Conservation (phyloP, 2,329 filamentous ascomycete genomes). For the Neoscytalidium dimidiatum region DNA sequence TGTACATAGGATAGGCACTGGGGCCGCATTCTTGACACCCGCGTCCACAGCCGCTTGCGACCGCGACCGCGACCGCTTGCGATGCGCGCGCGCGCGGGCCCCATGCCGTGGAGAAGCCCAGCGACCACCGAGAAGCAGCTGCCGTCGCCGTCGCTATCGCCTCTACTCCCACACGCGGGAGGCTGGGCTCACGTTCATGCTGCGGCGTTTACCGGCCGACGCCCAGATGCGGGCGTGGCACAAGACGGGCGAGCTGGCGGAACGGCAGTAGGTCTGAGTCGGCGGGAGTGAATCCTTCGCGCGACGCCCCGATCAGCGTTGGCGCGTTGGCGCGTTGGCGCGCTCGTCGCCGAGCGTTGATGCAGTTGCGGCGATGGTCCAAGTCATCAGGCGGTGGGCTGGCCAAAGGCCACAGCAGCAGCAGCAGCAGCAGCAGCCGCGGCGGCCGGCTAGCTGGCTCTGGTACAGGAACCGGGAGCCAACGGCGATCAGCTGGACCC, state of each 20-base stretch:
- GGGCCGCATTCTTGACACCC: neutral
- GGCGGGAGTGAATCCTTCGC: constrained; percentile 4
- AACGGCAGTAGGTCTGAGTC: neutral
- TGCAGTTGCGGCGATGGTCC: too few species aligned
- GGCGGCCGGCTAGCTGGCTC: too few species aligned
- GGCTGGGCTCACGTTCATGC: neutral
- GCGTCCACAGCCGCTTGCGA: neutral
- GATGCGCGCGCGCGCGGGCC: neutral
- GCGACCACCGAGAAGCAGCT: neutral
- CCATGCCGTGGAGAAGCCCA: neutral
- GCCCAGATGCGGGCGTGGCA: neutral
- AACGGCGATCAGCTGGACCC: neutral
- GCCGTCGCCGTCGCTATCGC: neutral
- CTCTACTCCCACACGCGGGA: neutral
- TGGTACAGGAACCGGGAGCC: neutral
- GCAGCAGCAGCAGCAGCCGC: too few species aligned
- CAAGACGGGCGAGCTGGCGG: neutral
- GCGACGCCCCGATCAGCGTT: neutral
- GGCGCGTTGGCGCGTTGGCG: too few species aligned
- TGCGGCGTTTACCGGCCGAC: neutral
- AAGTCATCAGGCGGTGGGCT: too few species aligned
- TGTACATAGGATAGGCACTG: neutral
- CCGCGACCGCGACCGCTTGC: neutral
- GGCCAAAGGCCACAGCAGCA: too few species aligned
- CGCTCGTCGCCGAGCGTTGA: too few species aligned